Evolutionary conservation across 108 stramenopile genomes (phyloP).

Genomic region (Cyclotella cryptica): DNA sequence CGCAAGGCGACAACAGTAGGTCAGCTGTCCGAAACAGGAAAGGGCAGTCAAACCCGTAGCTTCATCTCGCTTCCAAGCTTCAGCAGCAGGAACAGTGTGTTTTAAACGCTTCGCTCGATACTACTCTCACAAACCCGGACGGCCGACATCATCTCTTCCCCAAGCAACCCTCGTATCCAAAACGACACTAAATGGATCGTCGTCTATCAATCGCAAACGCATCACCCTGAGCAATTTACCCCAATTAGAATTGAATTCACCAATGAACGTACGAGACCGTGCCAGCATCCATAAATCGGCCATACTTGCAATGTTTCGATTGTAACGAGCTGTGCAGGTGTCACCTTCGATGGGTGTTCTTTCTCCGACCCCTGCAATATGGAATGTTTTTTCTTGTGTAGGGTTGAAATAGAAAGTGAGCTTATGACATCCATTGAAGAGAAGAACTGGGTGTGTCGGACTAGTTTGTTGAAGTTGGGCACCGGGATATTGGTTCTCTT

Average conservation of each 20-base stretch:
- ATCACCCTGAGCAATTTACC: slow-evolving; percentile 37
- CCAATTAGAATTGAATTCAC: slow-evolving; percentile 60
- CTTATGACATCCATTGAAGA: slow-evolving; percentile 39
- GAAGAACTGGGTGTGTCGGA: neutral
- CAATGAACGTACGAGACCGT: slow-evolving; percentile 43
- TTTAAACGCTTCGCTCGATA: neutral
- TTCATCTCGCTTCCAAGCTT: neutral
- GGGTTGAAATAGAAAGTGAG: slow-evolving; percentile 52
- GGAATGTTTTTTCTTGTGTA: slow-evolving; percentile 23
- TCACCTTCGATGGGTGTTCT: slow-evolving; percentile 27
- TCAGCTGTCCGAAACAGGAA: no score
- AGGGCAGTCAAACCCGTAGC: no score
- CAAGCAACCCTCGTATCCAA: slow-evolving; percentile 37
- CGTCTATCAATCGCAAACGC: slow-evolving; percentile 23
- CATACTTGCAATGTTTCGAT: slow-evolving; percentile 51
- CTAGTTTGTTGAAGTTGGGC: neutral
- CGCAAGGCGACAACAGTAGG: no score
- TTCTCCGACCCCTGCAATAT: slow-evolving; percentile 19
- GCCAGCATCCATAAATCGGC: slow-evolving; percentile 44
- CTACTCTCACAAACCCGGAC: slow-evolving; percentile 1
- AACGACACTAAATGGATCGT: neutral
- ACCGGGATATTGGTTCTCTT: neutral
- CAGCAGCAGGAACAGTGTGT: neutral
- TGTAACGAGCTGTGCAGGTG: slow-evolving; percentile 42
- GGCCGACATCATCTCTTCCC: slow-evolving; percentile 16